Evolutionary conservation across 2,329 filamentous ascomycete genomes (phyloP).

Genomic region (Akanthomyces lecanii): DNA sequence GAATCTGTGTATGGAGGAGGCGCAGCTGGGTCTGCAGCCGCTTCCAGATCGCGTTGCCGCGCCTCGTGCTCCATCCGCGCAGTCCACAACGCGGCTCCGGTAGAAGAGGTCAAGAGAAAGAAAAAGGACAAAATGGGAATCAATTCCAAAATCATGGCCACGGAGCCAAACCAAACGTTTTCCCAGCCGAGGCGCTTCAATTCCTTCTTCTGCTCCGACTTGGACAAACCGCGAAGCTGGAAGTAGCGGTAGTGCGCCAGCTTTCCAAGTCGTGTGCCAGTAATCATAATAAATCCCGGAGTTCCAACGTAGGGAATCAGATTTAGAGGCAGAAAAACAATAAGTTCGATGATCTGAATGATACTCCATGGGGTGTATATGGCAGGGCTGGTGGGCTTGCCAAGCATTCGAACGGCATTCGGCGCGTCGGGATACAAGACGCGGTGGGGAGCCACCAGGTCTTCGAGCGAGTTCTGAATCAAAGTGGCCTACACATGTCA

Average conservation of each 20-base stretch:
- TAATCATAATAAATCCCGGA: conserved; percentile 81
- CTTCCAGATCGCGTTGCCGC: conserved; percentile 20
- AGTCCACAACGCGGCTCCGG: conserved; percentile 83
- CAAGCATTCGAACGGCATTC: conserved; percentile 73
- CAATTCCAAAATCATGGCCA: conserved; percentile 81
- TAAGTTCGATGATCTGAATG: conserved; percentile 82
- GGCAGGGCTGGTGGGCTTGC: conserved; percentile 71
- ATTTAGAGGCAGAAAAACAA: conserved; percentile 76
- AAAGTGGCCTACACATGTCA: conserved; percentile 55
- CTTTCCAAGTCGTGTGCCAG: conserved; percentile 81
- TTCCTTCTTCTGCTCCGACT: conserved; percentile 68
- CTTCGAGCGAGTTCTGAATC: conserved; percentile 66
- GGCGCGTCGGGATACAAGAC: conserved; percentile 63
- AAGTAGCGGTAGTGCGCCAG: conserved; percentile 91
- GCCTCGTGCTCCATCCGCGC: conserved; percentile 66
- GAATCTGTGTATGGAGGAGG: conserved; percentile 17
- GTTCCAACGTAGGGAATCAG: conserved; percentile 80
- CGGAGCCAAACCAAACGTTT: conserved; percentile 89
- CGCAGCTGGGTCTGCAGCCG: not conserved
- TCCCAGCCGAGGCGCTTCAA: conserved; percentile 67
- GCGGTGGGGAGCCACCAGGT: conserved; percentile 64
- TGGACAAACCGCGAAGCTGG: conserved; percentile 68
- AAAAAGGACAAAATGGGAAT: conserved; percentile 89
- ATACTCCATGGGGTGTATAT: conserved; percentile 86
- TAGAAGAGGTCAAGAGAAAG: conserved; percentile 82